A percentile compares a stretch with the other conserved stretches of the same genome.
Evolutionary conservation across 1,139 yeast genomes (phyloP).

Genomic region (Nematodospora anomalae): DNA sequence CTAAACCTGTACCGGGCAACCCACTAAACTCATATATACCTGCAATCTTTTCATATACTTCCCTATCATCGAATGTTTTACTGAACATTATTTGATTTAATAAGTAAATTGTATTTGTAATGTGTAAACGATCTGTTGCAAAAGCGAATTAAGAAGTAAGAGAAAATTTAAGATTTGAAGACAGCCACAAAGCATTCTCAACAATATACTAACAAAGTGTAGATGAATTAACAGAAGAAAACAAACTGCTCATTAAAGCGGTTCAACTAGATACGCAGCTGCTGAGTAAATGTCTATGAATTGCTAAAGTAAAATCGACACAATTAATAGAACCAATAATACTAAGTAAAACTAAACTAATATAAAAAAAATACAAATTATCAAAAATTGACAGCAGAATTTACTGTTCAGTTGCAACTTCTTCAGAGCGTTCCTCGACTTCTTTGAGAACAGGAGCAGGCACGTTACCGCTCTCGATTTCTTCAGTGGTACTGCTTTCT

Average conservation of each 20-base stretch:
- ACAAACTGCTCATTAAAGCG: no score
- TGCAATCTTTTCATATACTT: slow-evolving; percentile 2
- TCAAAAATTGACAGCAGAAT: not conserved
- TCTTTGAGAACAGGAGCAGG: slow-evolving; percentile 11
- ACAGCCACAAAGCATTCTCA: no score
- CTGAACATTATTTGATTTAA: slow-evolving; percentile 3
- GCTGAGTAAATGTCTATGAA: not conserved
- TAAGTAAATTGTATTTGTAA: no score
- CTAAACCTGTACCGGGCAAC: slow-evolving; percentile 15
- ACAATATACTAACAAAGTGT: no score
- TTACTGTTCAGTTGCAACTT: slow-evolving; percentile 16
- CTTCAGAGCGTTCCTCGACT: slow-evolving; percentile 16
- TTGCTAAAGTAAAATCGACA: not conserved
- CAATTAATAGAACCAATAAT: slow-evolving; percentile 3
- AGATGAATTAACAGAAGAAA: no score
- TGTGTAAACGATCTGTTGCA: not conserved
- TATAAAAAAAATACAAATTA: not conserved
- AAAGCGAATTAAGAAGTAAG: no score
- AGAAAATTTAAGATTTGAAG: no score
- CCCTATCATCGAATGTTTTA: slow-evolving; percentile 6
- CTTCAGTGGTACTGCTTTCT: slow-evolving; percentile 23
- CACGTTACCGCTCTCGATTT: slow-evolving; percentile 17
- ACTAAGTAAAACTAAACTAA: not conserved
- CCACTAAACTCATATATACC: slow-evolving; percentile 12
- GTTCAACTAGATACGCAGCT: no score